phyloP scores from a whole-genome alignment of 73 alveolate species.

The Strombidium stylifer region DNA sequence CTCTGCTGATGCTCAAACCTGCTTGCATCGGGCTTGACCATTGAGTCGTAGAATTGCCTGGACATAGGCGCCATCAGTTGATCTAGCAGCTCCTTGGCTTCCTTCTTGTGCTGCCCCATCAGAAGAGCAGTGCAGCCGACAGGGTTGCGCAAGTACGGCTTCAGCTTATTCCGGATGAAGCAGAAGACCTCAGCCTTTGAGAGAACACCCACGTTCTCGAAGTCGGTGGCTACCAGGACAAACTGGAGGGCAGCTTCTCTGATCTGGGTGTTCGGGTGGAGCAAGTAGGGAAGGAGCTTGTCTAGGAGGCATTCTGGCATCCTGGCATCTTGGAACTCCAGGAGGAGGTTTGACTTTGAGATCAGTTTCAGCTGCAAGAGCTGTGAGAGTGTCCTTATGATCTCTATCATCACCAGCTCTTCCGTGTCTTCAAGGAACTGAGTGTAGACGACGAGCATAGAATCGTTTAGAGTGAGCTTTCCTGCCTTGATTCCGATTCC shows the following conservation, averaged over 20 bases:
- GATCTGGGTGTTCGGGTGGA: constrained; percentile 58
- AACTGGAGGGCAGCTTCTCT: constrained; percentile 33
- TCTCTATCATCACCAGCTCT: constrained; percentile 36
- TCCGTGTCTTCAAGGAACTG: constrained; percentile 34
- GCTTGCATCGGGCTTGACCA: constrained; percentile 19
- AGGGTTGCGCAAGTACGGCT: constrained; percentile 11
- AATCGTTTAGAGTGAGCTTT: constrained; percentile 13
- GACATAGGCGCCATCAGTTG: constrained; percentile 29
- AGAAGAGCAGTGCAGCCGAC: neutral
- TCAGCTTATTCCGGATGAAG: constrained; percentile 30
- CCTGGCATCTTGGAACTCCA: too few relatives aligned
- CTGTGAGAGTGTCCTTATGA: constrained; percentile 15
- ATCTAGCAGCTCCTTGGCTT: too few relatives aligned
- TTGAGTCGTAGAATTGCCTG: constrained; percentile 10
- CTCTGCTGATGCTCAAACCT: too few relatives aligned
- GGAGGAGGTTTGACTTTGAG: constrained; percentile 9
- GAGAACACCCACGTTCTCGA: constrained; percentile 16
- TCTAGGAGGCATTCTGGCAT: too few relatives aligned
- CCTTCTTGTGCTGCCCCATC: too few relatives aligned
- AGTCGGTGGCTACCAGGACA: constrained; percentile 3
- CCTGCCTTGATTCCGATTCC: constrained; percentile 40
- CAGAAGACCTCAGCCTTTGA: constrained; percentile 37
- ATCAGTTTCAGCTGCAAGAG: constrained; percentile 25
- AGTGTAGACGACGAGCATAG: constrained; percentile 25
- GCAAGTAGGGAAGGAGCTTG: constrained; percentile 21